Evolutionary conservation across 2,329 filamentous ascomycete species (phyloP).

Genomic region (Metarhizium sp.): DNA sequence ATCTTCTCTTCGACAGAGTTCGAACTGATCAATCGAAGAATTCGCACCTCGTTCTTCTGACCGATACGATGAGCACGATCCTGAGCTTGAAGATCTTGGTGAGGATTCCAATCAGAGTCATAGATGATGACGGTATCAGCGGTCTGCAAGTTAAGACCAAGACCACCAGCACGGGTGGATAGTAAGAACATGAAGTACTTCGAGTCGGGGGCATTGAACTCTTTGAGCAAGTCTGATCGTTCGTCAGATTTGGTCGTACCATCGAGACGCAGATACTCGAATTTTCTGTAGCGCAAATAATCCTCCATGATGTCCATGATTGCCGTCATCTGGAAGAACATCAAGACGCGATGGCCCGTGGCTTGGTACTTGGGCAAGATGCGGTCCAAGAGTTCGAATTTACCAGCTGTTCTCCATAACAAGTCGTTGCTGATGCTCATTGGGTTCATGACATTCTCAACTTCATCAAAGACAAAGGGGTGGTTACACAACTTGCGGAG

Average conservation of each 20-base stretch:
- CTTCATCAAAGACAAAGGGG: constrained; percentile 95
- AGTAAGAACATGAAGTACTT: constrained; percentile 96
- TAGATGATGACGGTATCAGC: constrained; percentile 99
- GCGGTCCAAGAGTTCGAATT: constrained; percentile 91
- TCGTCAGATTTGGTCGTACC: constrained; percentile 97
- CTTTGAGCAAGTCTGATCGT: constrained; percentile 76
- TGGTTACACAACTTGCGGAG: constrained; percentile 97
- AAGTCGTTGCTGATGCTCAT: constrained; percentile 80
- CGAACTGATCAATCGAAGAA: constrained; percentile 87
- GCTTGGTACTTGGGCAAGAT: constrained; percentile 87
- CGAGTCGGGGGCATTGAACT: constrained; percentile 84
- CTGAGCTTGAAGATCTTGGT: constrained; percentile 97
- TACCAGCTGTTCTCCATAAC: constrained; percentile 90
- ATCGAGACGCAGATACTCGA: constrained; percentile 85
- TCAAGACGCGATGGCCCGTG: constrained; percentile 88
- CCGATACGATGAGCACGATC: constrained; percentile 99
- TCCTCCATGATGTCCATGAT: constrained; percentile 99
- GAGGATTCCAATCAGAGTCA: constrained; percentile 98
- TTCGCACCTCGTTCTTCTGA: constrained; percentile 98
- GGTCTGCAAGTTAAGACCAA: constrained; percentile 93
- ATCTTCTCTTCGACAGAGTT: constrained; percentile 99
- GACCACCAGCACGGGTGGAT: constrained; percentile 96
- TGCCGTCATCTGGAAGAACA: constrained; percentile 99
- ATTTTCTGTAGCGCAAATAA: constrained; percentile 74
- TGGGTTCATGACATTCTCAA: constrained; percentile 97